phyloP scores from a whole-genome alignment of 2,329 filamentous ascomycete genomes.

The Colletotrichum agaves region DNA sequence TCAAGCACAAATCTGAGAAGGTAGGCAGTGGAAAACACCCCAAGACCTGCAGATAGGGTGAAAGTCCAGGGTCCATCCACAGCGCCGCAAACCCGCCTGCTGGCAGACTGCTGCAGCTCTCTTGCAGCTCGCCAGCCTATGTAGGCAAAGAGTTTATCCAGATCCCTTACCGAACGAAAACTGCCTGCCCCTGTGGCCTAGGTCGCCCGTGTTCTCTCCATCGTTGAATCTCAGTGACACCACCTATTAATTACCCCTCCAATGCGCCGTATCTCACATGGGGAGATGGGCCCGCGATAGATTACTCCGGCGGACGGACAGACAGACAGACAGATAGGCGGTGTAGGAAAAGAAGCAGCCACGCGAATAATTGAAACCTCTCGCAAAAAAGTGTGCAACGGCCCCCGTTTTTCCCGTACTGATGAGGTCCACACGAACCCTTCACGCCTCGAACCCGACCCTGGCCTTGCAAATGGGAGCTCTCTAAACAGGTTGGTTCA shows the following conservation, averaged over 20 bases:
- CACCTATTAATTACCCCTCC: slow-evolving; percentile 5
- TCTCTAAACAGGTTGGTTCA: not conserved
- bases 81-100: slow-evolving; percentile 27
- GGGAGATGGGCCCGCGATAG: slow-evolving; percentile 1
- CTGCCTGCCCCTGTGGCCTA: too few species aligned
- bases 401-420: not conserved
- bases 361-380: not conserved
- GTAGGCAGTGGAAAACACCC: not conserved
- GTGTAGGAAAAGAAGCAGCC: slow-evolving; percentile 17
- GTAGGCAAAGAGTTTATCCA: not conserved
- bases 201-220: not conserved
- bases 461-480: not conserved
- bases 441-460: too few species aligned
- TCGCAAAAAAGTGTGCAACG: not conserved
- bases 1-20: too few species aligned
- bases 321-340: slow-evolving; percentile 9
- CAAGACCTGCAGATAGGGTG: not conserved
- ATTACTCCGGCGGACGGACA: slow-evolving; percentile 20
- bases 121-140: slow-evolving; percentile 8
- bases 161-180: not conserved
- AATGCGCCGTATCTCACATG: slow-evolving; percentile 19
- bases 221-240: not conserved
- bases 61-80: slow-evolving; percentile 33
- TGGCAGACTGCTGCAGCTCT: not conserved
- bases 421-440: not conserved